Conservation (phyloP, 1,139 yeast species). For the Chernovozyma sophiae-reginae region DNA sequence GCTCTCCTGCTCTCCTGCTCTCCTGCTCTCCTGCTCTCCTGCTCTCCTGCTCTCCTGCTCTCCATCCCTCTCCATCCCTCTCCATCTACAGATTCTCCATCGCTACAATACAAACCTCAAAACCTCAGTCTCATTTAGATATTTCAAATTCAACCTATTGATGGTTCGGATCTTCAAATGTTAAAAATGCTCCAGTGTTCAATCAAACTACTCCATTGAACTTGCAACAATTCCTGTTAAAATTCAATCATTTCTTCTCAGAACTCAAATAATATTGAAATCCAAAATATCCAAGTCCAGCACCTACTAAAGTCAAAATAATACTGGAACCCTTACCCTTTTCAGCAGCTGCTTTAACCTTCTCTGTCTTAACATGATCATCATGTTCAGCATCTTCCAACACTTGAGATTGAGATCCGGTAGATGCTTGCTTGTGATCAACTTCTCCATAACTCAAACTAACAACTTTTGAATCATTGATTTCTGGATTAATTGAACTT, state of each 20-base stretch:
- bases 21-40: too few species aligned
- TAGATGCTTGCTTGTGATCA: constrained; percentile 33
- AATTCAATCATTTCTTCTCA: background rate
- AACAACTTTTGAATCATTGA: constrained; percentile 35
- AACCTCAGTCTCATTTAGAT: too few species aligned
- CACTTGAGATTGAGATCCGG: constrained; percentile 25
- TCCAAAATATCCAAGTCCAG: constrained; percentile 5
- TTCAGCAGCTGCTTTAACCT: background rate
- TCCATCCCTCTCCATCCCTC: too few species aligned
- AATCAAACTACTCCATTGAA: background rate
- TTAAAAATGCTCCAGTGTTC: too few species aligned
- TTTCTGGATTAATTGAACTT: constrained; percentile 39
- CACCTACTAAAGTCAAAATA: constrained; percentile 3
- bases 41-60: too few species aligned
- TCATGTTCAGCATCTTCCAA: constrained; percentile 43
- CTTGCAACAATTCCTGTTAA: background rate
- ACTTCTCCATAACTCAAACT: constrained; percentile 36
- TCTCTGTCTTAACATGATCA: constrained; percentile 11
- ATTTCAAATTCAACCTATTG: too few species aligned
- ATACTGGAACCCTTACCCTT: background rate
- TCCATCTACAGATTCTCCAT: too few species aligned
- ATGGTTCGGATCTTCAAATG: too few species aligned
- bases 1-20: too few species aligned
- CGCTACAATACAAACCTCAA: too few species aligned
- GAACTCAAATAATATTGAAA: constrained; percentile 1